Evolutionary conservation across 2,329 filamentous ascomycete genomes (phyloP).

Genomic region (Keithomyces neogunnii): DNA sequence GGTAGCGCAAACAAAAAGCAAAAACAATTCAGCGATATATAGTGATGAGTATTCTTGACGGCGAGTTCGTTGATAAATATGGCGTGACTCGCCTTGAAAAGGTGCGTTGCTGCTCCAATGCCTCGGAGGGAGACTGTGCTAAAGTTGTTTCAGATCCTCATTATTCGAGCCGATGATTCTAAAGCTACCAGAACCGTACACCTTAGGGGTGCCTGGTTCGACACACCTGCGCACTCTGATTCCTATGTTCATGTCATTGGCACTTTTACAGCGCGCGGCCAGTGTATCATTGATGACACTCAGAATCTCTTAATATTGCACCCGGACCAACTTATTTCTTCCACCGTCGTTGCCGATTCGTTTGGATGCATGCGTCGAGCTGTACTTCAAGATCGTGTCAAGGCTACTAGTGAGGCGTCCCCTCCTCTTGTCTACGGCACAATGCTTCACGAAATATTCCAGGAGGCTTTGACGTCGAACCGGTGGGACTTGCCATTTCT

Average conservation of each 20-base stretch:
- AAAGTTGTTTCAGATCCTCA: slow-evolving; percentile 51
- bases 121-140: slow-evolving; percentile 3
- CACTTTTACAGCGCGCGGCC: slow-evolving; percentile 57
- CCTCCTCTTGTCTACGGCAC: slow-evolving; percentile 84
- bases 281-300: slow-evolving; percentile 75
- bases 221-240: slow-evolving; percentile 65
- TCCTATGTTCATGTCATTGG: slow-evolving; percentile 85
- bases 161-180: slow-evolving; percentile 72
- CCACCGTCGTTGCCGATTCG: slow-evolving; percentile 93
- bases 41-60: slow-evolving; percentile 64
- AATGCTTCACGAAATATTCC: slow-evolving; percentile 91
- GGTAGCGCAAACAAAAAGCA: slow-evolving; percentile 57
- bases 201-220: slow-evolving; percentile 78
- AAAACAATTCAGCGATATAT: slow-evolving; percentile 82
- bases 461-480: slow-evolving; percentile 78
- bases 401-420: slow-evolving; percentile 74
- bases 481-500: slow-evolving; percentile 68
- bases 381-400: slow-evolving; percentile 89
- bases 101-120: slow-evolving; percentile 38
- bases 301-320: slow-evolving; percentile 84
- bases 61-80: slow-evolving; percentile 56
- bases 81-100: slow-evolving; percentile 59
- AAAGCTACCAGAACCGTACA: slow-evolving; percentile 59
- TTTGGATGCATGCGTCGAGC: slow-evolving; percentile 86
- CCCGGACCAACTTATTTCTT: slow-evolving; percentile 89